Evolutionary conservation across 805 yeast species (phyloP), one percentile per base, ranked within the genome.

Genomic region (Sugiyamaella floridensis): DNA sequence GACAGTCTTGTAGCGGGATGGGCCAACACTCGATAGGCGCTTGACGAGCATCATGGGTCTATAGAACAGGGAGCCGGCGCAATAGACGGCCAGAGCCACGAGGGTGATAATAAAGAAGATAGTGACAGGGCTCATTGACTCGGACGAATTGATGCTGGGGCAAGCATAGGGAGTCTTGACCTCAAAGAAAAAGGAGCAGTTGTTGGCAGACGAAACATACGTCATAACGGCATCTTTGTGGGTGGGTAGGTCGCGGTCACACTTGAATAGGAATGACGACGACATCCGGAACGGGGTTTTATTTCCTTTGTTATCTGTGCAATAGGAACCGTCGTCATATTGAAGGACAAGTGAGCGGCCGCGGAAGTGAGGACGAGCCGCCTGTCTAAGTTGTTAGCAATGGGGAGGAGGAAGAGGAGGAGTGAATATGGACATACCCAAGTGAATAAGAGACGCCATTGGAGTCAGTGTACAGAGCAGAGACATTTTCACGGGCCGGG

Each of bases 141-240:
- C 83, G 11, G 76, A 79, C 59, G 81, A 78, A 49, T 83, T 81
- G 9, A 86, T 81, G 1, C 89, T 84, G 0, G 95, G 87, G 67
- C 97, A 89, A 0, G 95, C 96, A 68, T 83, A 85, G 43, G 86
- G 81, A 2, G 95, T 86, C 58, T 89, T 71, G 32, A 88, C 89
- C 63, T 89, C 96, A 66, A 89, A 89, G 63, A 84, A 79, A 66
- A 86, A 89, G 40, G 84, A 80, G 68, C 97, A 89, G 56, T 89
- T 86, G 65, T 87, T 79, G 43, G 79, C 63, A 6, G 81, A 80
- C 1, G 93, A 93, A 32, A 89, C 76, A 64, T 76, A 88, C 15
- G 86, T 76, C 0, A 88, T 72, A 37, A 79, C 73, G 0, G 90
- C 93, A 55, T 79, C 79, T 5, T 79, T 69, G 64, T 78, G 67